These are phyloP conservation scores for Chenopodium quinoa DNA, from an alignment of 148 eudicot species.

Conservation along the genomic window DNA sequence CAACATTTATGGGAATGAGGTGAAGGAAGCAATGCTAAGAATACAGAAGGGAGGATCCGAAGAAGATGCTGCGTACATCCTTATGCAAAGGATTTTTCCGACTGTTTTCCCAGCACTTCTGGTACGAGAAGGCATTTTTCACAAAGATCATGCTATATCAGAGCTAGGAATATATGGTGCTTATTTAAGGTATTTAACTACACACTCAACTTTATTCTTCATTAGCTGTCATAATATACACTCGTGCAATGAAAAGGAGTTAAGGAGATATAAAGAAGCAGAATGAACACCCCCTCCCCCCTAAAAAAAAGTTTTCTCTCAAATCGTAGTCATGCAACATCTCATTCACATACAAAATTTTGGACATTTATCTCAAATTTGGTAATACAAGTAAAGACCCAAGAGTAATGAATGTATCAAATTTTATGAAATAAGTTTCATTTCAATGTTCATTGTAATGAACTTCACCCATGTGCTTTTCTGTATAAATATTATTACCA, in stretches of 20 bases:
- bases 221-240: neutral
- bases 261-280: neutral
- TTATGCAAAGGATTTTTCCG: conserved; percentile 97
- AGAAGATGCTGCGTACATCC: conserved; percentile 90
- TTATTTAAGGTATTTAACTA: conserved; percentile 61
- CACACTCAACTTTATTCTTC: neutral
- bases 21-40: conserved; percentile 55
- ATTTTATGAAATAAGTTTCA: neutral
- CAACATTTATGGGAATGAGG: conserved; percentile 85
- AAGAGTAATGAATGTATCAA: neutral
- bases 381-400: too few relatives aligned
- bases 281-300: neutral
- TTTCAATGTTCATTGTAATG: neutral
- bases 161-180: conserved; percentile 87
- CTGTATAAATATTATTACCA: neutral
- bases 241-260: neutral
- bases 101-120: conserved; percentile 54
- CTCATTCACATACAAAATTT: neutral
- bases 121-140: conserved; percentile 66
- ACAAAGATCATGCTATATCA: conserved; percentile 71
- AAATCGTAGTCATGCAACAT: neutral
- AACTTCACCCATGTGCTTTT: neutral
- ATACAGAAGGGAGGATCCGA: conserved; percentile 60
- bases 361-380: neutral
- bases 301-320: too few relatives aligned